Conservation (phyloP, 441 rosid genomes). For the Gossypium lobatum region DNA sequence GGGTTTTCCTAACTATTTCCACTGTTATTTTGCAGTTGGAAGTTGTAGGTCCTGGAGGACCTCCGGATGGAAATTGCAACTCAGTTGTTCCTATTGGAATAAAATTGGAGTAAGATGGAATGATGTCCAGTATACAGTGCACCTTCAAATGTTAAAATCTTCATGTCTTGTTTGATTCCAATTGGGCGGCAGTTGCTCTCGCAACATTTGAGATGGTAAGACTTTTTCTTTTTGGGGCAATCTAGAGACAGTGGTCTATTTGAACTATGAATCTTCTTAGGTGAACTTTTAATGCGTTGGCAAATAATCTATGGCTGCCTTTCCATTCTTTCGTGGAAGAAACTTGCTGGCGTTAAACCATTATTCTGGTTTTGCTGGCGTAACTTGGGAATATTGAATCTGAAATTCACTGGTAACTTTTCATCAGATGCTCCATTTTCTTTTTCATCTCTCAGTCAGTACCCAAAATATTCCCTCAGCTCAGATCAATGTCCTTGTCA, state of each 20-base stretch:
- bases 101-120: constrained; percentile 33
- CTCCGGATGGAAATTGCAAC: constrained; percentile 13
- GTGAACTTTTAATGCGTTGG: constrained; percentile 20
- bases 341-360: constrained; percentile 18
- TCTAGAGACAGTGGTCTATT: constrained; percentile 23
- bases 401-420: background rate
- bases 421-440: background rate
- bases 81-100: constrained; percentile 30
- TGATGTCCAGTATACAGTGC: constrained; percentile 31
- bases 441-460: background rate
- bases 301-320: constrained; percentile 37
- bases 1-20: background rate
- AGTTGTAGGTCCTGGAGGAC: background rate
- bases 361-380: background rate
- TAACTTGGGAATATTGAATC: background rate
- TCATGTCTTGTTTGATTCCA: constrained; percentile 25
- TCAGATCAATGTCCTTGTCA: background rate
- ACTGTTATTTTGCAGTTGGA: background rate
- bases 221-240: constrained; percentile 17
- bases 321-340: constrained; percentile 26
- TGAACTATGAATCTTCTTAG: constrained; percentile 30
- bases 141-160: constrained; percentile 23
- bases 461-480: background rate
- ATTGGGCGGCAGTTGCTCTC: constrained; percentile 25
- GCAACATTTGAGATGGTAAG: constrained; percentile 12